phyloP scores from a whole-genome alignment of 2,329 filamentous ascomycete genomes.

The Beauveria medogensis region DNA sequence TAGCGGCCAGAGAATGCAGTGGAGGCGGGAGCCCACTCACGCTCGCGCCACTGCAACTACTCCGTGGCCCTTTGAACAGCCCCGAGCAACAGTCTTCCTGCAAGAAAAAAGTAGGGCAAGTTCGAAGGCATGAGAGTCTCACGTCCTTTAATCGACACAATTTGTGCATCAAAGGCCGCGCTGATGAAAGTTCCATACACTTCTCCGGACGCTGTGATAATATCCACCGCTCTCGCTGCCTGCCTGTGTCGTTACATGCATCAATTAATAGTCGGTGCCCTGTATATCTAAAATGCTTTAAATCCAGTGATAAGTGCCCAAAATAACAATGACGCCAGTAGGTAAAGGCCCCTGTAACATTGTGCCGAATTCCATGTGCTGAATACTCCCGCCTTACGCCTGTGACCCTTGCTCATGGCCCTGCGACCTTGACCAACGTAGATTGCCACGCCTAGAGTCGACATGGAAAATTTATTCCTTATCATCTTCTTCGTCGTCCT shows the following conservation, averaged over 20 bases:
- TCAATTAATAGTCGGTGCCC: not conserved
- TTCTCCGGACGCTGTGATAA: too few species aligned
- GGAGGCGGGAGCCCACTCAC: too few species aligned
- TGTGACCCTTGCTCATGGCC: not conserved
- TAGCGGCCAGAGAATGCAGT: too few species aligned
- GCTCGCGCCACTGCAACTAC: too few species aligned
- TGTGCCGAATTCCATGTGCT: not conserved
- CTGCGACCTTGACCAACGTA: not conserved
- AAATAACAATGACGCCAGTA: not conserved
- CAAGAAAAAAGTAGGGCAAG: too few species aligned
- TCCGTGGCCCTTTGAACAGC: too few species aligned
- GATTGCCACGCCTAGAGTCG: not conserved
- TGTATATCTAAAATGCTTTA: slow-evolving; percentile 8
- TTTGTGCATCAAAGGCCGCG: too few species aligned
- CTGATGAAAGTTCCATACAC: too few species aligned
- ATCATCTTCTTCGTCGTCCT: slow-evolving; percentile 50
- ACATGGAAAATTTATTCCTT: slow-evolving; percentile 35
- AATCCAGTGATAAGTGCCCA: slow-evolving; percentile 2
- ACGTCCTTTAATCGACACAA: too few species aligned
- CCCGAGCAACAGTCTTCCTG: too few species aligned
- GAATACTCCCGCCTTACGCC: slow-evolving; percentile 1
- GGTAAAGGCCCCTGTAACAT: not conserved
- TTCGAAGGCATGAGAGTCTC: too few species aligned
- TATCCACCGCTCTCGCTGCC: not conserved
- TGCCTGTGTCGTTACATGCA: not conserved